phyloP scores from a whole-genome alignment of 225 moss, liverwort and hornwort species.

The Ulota crispa region DNA sequence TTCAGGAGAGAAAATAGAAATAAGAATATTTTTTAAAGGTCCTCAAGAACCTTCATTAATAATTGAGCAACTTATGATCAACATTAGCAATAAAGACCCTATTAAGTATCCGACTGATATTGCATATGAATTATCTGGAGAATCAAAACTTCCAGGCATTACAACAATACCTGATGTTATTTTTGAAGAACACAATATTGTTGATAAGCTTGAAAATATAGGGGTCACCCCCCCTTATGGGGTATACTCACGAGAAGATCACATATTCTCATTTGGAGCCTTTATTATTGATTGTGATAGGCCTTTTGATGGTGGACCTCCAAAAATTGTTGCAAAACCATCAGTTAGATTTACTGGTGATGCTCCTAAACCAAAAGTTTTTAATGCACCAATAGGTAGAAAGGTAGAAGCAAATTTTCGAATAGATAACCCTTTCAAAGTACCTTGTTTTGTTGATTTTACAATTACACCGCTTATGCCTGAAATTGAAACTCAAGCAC shows the following conservation, averaged over 20 bases:
- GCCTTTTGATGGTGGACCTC: constrained; percentile 23
- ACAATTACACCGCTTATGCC: constrained; percentile 54
- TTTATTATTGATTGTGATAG: constrained; percentile 70
- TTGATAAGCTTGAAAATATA: constrained; percentile 54
- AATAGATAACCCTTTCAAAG: constrained; percentile 80
- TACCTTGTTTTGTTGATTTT: constrained; percentile 79
- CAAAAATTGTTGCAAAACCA: constrained; percentile 36
- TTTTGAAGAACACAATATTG: constrained; percentile 76
- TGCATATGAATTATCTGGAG: constrained; percentile 69
- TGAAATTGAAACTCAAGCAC: constrained; percentile 55
- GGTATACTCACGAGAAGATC: constrained; percentile 72
- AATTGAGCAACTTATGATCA: constrained; percentile 64
- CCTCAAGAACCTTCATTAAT: constrained; percentile 47
- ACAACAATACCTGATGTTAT: constrained; percentile 71
- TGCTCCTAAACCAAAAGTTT: constrained; percentile 25
- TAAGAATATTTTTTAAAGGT: constrained; percentile 62
- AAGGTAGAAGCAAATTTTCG: constrained; percentile 76
- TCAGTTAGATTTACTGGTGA: constrained; percentile 58
- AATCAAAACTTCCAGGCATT: constrained; percentile 71
- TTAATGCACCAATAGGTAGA: constrained; percentile 35
- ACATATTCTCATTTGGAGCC: constrained; percentile 78
- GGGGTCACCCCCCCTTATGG: constrained; percentile 53
- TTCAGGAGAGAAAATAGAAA: constrained; percentile 55
- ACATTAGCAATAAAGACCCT: constrained; percentile 69
- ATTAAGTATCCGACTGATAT: constrained; percentile 67